These are phyloP conservation scores for Malassezia yamatoensis DNA, from an alignment of 1,284 basidiomycete genomes.

Conservation along the genomic window DNA sequence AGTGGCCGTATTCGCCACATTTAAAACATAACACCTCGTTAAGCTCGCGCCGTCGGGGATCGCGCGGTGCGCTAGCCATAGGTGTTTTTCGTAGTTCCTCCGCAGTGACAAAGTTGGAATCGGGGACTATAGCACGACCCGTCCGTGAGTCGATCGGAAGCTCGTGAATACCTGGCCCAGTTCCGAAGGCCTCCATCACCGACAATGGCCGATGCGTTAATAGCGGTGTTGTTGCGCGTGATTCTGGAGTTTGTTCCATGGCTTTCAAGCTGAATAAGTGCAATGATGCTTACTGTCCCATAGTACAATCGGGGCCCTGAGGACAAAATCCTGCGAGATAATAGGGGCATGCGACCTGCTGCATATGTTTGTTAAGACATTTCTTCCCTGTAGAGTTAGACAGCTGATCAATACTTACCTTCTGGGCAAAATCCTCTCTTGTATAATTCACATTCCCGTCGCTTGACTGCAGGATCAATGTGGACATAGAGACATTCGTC, in stretches of 20 bases:
- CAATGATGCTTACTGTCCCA: slow-evolving; percentile 57
- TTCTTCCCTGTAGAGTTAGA: slow-evolving; percentile 56
- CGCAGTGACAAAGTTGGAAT: neutral
- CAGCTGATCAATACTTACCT: slow-evolving; percentile 18
- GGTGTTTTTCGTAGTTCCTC: slow-evolving; percentile 8
- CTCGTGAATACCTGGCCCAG: slow-evolving; percentile 10
- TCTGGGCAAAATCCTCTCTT: slow-evolving; percentile 76
- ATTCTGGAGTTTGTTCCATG: slow-evolving; percentile 33
- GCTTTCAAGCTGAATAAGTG: slow-evolving; percentile 33
- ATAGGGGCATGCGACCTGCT: slow-evolving; percentile 75
- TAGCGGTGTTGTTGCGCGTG: slow-evolving; percentile 37
- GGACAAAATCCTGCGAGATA: slow-evolving; percentile 94
- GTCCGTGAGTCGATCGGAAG: slow-evolving; percentile 15
- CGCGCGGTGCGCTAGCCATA: slow-evolving; percentile 16
- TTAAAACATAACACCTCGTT: slow-evolving; percentile 43
- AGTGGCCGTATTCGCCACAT: slow-evolving; percentile 42
- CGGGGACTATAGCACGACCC: slow-evolving; percentile 12
- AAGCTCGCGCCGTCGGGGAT: slow-evolving; percentile 23
- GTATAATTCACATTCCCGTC: slow-evolving; percentile 79
- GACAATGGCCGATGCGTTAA: slow-evolving; percentile 40
- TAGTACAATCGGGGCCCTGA: slow-evolving; percentile 75
- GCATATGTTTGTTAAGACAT: slow-evolving; percentile 85
- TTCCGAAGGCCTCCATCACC: slow-evolving; percentile 40
- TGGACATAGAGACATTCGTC: slow-evolving; percentile 98
- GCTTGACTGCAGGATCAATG: slow-evolving; percentile 77